These are phyloP conservation scores for Aphanoascus verrucosus DNA, from an alignment of 2,329 filamentous ascomycete species.

Conservation along the genomic window DNA sequence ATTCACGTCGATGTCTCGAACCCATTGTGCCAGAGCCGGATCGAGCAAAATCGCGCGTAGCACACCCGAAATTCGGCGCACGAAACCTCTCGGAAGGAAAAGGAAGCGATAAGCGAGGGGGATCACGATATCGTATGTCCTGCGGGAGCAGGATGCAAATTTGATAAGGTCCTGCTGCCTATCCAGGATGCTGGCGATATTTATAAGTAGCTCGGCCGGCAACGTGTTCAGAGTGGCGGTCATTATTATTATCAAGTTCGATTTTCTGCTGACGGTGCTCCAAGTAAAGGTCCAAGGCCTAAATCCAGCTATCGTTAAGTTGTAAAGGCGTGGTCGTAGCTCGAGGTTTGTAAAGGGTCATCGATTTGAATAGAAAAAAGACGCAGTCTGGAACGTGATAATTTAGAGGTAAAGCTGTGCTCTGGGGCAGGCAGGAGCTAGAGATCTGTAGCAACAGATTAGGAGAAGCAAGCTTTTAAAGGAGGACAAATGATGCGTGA, in stretches of 20 bases:
- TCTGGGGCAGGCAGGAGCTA: too few relatives aligned
- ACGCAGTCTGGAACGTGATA: too few relatives aligned
- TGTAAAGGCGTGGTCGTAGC: too few relatives aligned
- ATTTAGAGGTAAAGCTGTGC: too few relatives aligned
- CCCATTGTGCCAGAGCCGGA: conserved; percentile 1
- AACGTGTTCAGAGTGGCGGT: not conserved
- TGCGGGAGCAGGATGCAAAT: conserved; percentile 9
- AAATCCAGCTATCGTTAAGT: too few relatives aligned
- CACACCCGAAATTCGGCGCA: not conserved
- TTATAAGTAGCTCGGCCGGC: conserved; percentile 7
- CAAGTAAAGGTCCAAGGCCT: too few relatives aligned
- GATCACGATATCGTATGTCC: conserved; percentile 4
- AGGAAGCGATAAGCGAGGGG: conserved; percentile 5
- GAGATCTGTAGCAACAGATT: too few relatives aligned
- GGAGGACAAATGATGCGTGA: too few relatives aligned
- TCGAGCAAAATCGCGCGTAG: conserved; percentile 4
- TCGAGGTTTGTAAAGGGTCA: too few relatives aligned
- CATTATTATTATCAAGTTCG: not conserved
- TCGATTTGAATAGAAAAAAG: too few relatives aligned
- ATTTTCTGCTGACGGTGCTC: not conserved
- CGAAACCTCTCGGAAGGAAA: not conserved
- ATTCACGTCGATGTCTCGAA: not conserved
- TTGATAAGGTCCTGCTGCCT: not conserved
- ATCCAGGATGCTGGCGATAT: not conserved
- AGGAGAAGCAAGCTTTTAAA: too few relatives aligned